Base-by-base conservation (phyloP, 2,329 filamentous ascomycete species). In the Penicillium brasilianum region DNA sequence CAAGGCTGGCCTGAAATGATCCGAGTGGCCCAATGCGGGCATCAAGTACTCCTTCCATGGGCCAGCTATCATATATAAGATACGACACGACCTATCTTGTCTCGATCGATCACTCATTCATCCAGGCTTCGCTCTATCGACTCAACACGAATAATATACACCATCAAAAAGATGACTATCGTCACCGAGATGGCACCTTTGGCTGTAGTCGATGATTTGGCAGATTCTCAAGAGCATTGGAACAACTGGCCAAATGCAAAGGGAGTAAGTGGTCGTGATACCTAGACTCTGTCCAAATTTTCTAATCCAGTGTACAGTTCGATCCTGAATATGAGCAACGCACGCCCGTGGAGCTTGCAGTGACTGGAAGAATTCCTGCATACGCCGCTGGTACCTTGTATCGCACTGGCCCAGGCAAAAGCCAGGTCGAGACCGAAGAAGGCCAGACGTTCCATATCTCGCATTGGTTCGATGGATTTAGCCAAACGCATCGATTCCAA, bases 381-480 rank as follows among this genome's bases (percentile, higher is more conserved):
- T 93, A 90, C 81, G 87, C 87, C 3, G 87, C 89, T 2, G 92
- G 92, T 1, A 82, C 85, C 1, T 81, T 95, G 0, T 94, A 89
- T 74, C 85, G 91, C 25, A 93, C 89, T 0, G 91, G 92, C 0
- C 90, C 90, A 0, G 90, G 90, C 0, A 82, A 85, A 30, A 86
- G 84, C 72, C 83, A 84, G 39, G 77, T 92, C 3, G 81, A 87
- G n/a, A 87, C 86, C 0, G 76, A 84, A 2, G 81, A 81, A 3
- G 86, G 87, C n/a, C 77, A 76, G 14, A 85, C 82, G 0, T 88
- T 88, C 69, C 80, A 82, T 34, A 81, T 88, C 13, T 85, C 83
- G 1, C 91, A 95, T 74, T 95, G 91, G 91, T 95, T 95, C 67
- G 92, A 95, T 72, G 90, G 90, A 6, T 87, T 92, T 52, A 72